phyloP scores from a whole-genome alignment of 257 asterid genomes.

The Nemophila menziesii region DNA sequence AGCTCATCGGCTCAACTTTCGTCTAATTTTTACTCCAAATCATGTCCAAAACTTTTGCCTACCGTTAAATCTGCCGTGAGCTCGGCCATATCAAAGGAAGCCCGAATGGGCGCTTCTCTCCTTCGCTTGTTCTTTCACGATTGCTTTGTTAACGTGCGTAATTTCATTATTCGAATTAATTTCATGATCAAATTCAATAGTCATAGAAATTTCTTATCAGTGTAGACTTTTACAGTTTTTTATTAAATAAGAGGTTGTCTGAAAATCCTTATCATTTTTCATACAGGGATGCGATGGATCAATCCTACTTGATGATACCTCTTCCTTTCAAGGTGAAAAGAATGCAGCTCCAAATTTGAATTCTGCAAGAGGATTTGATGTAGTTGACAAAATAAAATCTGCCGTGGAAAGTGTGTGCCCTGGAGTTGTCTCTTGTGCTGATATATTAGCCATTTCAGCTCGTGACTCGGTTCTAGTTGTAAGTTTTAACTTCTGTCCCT shows the following conservation, averaged over 20 bases:
- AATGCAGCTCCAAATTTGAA: slow-evolving; percentile 53
- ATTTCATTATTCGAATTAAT: not conserved
- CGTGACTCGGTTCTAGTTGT: slow-evolving; percentile 65
- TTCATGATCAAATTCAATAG: not conserved
- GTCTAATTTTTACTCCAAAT: slow-evolving; percentile 35
- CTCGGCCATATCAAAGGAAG: slow-evolving; percentile 48
- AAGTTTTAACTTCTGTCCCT: slow-evolving; percentile 8
- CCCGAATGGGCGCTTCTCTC: slow-evolving; percentile 91
- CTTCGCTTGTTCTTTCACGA: slow-evolving; percentile 84
- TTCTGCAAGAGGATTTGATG: slow-evolving; percentile 71
- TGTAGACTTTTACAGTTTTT: not conserved
- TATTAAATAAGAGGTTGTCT: not conserved
- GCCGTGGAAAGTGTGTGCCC: slow-evolving; percentile 72
- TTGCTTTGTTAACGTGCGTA: slow-evolving; percentile 89
- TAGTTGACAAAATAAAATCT: slow-evolving; percentile 58
- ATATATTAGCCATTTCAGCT: slow-evolving; percentile 55
- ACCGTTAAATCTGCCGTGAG: slow-evolving; percentile 38
- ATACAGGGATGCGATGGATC: slow-evolving; percentile 90
- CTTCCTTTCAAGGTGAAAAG: slow-evolving; percentile 66
- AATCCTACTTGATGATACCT: slow-evolving; percentile 70
- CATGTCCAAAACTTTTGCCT: slow-evolving; percentile 49
- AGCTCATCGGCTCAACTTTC: slow-evolving; percentile 62
- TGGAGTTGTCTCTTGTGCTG: slow-evolving; percentile 71
- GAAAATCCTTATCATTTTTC: not conserved
- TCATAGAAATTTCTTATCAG: no score